phyloP scores from a whole-genome alignment of 225 moss, liverwort and hornwort species.

The Polytrichum commune region DNA sequence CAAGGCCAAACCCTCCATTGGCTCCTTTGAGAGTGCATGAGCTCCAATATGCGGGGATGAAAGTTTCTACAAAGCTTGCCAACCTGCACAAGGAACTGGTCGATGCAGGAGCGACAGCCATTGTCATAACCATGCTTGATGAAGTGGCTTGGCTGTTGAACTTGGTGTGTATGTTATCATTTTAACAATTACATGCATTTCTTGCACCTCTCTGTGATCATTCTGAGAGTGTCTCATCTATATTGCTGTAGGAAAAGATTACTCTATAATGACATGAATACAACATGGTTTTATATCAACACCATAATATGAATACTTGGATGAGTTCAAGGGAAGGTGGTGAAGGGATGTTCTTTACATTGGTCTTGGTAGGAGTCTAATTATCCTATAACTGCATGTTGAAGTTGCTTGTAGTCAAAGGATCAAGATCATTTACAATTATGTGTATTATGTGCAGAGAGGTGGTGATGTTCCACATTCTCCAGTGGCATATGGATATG shows the following conservation, averaged over 20 bases:
- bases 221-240: too few species aligned
- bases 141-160: slow-evolving; percentile 98
- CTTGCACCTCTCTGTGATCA: too few species aligned
- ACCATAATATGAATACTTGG: too few species aligned
- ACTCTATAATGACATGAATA: too few species aligned
- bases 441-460: slow-evolving; percentile 51
- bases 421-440: neutral
- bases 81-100: slow-evolving; percentile 69
- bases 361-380: too few species aligned
- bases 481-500: slow-evolving; percentile 91
- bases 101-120: slow-evolving; percentile 73
- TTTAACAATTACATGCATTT: too few species aligned
- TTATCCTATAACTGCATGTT: neutral
- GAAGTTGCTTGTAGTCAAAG: neutral
- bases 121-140: slow-evolving; percentile 88
- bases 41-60: slow-evolving; percentile 76
- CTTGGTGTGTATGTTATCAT: slow-evolving; percentile 45
- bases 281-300: too few species aligned
- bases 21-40: slow-evolving; percentile 80
- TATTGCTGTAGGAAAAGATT: too few species aligned
- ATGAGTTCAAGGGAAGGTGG: too few species aligned
- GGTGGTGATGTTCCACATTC: slow-evolving; percentile 90
- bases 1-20: slow-evolving; percentile 69
- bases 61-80: slow-evolving; percentile 74
- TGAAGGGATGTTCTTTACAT: too few species aligned